Base-by-base conservation (phyloP, 2,329 filamentous ascomycete species). In the Diaporthe batatas region DNA sequence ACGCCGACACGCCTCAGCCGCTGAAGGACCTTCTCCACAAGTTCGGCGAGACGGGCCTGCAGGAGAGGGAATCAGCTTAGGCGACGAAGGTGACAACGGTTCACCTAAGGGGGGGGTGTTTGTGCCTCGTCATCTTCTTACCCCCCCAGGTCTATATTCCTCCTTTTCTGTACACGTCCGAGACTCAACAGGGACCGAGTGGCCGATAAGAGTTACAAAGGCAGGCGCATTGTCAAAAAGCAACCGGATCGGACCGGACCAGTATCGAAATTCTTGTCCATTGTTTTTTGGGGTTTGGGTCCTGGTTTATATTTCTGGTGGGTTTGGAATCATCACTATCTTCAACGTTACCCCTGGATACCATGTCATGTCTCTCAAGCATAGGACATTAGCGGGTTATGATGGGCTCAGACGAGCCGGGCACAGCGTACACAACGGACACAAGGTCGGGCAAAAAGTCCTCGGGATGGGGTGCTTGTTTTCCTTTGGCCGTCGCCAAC, bases 1-100 rank as follows among this genome's bases (percentile, higher is more conserved):
- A 84, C 32, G 16, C 34, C 44, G 55, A 70, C 6, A 53, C 68
- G 11, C 32, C 23, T 10, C 44, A 25, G 21, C 62, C 62, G n/a
- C 25, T 70, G 18, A 55, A 29, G 18, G 68, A 70, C 11, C 57
- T 70, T 21, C 32, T 70, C n/a, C 59, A 70, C n/a, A 62, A 70
- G 55, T 54, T 70, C 18, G 55, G 53, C 23, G 55, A 62, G 34
- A 51, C 58, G 7, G 39, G 32, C 23, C 23, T 70, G 23, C 34
- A 34, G 6, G 55, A 53, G 44, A 70, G 42, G 3, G 55, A 44
- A 7, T 34, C 10, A 2, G 55, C 68, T 25, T 70, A 70, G 44
- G n/a, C n/a, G n/a, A n/a, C n/a, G n/a, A n/a, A n/a, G n/a, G n/a
- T n/a, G n/a, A n/a, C n/a, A n/a, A n/a, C n/a, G n/a, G n/a, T n/a